Percentiles rank a stretch among this genome's conserved stretches.
These are phyloP conservation scores for Truncatella angustata DNA, from an alignment of 2,329 filamentous ascomycete species.

Conservation along the genomic window DNA sequence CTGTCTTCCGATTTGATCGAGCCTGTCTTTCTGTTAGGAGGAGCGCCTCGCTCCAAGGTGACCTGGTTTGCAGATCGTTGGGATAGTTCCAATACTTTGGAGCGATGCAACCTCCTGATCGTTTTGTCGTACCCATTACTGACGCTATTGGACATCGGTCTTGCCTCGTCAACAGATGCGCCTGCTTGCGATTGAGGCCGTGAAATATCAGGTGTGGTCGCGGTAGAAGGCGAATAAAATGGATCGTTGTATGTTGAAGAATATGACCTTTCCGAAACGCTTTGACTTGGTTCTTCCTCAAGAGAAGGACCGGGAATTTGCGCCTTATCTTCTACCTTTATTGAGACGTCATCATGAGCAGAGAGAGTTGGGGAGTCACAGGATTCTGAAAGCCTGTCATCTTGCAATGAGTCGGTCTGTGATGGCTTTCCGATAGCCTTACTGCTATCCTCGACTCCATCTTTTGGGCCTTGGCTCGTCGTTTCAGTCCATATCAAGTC, in stretches of 20 bases:
- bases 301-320: conserved; percentile 20
- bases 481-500: background rate
- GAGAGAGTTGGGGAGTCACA: conserved; percentile 22
- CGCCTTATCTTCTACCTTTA: too few species aligned
- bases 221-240: conserved; percentile 34
- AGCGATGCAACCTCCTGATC: conserved; percentile 8
- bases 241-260: conserved; percentile 40
- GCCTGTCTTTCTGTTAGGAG: background rate
- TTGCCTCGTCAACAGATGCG: conserved; percentile 16
- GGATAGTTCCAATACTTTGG: background rate
- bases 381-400: background rate
- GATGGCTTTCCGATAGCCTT: background rate
- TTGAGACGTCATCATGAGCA: too few species aligned
- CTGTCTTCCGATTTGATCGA: too few species aligned
- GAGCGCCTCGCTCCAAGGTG: background rate
- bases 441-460: background rate
- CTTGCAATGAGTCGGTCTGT: background rate
- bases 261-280: conserved; percentile 37
- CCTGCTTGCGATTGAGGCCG: conserved; percentile 40
- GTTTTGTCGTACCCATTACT: conserved; percentile 12
- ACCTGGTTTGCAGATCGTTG: background rate
- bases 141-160: conserved; percentile 4
- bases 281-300: conserved; percentile 24
- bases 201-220: conserved; percentile 40
- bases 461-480: background rate